Conservation (phyloP, 1,139 yeast species). For the Spencermartinsiella ligniputridi region DNA sequence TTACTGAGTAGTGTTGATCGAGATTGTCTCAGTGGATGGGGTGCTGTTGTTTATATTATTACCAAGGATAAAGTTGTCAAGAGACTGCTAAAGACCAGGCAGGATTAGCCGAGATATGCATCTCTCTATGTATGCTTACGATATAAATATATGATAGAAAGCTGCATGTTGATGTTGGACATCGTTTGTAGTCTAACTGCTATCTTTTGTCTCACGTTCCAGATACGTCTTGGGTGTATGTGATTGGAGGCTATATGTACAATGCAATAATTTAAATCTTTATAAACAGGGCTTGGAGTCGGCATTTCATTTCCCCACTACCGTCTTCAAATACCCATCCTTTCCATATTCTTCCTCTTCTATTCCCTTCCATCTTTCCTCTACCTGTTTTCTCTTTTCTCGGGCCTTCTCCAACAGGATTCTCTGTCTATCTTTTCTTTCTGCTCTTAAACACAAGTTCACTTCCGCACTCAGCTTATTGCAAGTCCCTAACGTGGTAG, state of each 20-base stretch:
- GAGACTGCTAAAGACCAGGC: slow-evolving; percentile 88
- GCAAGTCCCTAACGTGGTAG: slow-evolving; percentile 80
- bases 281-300: no score
- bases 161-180: no score
- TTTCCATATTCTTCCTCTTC: slow-evolving; percentile 82
- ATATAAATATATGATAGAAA: no score
- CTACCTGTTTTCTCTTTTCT: slow-evolving; percentile 52
- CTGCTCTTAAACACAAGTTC: slow-evolving; percentile 70
- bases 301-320: not conserved
- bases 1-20: slow-evolving; percentile 92
- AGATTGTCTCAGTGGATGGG: slow-evolving; percentile 98
- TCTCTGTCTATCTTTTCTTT: slow-evolving; percentile 65
- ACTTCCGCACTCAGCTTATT: slow-evolving; percentile 80
- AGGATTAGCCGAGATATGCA: slow-evolving; percentile 75
- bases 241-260: no score
- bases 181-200: no score
- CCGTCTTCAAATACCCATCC: slow-evolving; percentile 57
- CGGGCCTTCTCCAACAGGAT: slow-evolving; percentile 55
- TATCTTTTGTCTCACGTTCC: no score
- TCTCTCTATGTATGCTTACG: no score
- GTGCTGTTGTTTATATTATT: slow-evolving; percentile 89
- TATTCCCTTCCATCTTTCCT: slow-evolving; percentile 52
- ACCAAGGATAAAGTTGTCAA: slow-evolving; percentile 89
- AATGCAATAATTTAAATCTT: no score
- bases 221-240: no score